Evolutionary conservation across 805 yeast species (phyloP), one percentile per base, ranked within the genome.

Genomic region (Scheffersomyces coipomensis): DNA sequence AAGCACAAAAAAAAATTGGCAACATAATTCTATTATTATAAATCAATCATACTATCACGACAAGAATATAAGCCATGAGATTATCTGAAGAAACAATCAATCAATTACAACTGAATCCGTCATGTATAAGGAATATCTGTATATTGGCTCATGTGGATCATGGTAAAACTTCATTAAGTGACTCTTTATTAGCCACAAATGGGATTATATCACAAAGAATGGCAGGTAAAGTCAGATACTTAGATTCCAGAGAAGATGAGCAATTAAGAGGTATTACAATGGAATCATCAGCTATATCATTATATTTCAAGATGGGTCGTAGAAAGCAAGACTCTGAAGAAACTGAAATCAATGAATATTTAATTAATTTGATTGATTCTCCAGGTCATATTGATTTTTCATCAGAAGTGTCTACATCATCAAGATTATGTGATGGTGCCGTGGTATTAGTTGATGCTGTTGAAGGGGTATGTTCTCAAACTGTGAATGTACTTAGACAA

Each of bases 341-440:
- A 7, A 40, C 35, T 21, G 73, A 66, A 5, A 76, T 83, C 29
- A 79, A 78, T 30, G 97, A 93, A 55, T 86, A 87, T 62, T 66
- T 93, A 39, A 84, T 93, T 55, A 93, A 93, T 56, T 74, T 93
- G 52, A 91, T 93, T 42, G 99, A 93, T 62, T 91, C 98, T 0
- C 99, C 99, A 0, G 99, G 99, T n/a, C 99, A 93, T 54, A 88
- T 93, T 43, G 99, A 93, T 64, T 93, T 93, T 60, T 85, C 96
- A 1, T 85, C 95, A 10, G 99, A 93, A 57, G 99, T 93, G 0
- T 87, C 96, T 19, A 87, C 97, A 0, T 96, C 98, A 1, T 89
- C 98, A 1, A 74, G 99, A 53, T 69, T 93, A 32, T 93, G 98
- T 67, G 99, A 93, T 58, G 98, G 98, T 33, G 97, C 98, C 0